A percentile compares a stretch with the other conserved stretches of the same genome.
These are phyloP conservation scores for Candida pseudoviswanathii DNA, from an alignment of 1,139 yeast species.

Conservation along the genomic window DNA sequence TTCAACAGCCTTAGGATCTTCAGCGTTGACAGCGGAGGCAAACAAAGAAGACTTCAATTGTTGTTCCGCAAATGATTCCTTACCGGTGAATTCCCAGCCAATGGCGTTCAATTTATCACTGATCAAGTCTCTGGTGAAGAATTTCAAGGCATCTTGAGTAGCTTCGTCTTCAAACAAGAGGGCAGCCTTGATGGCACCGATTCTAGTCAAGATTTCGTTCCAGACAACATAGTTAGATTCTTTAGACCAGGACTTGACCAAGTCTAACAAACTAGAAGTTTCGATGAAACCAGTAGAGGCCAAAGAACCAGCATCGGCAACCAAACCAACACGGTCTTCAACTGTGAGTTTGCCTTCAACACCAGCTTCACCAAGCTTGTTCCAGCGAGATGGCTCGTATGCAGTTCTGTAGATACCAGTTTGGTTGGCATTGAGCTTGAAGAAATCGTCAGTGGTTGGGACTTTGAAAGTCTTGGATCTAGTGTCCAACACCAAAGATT, in stretches of 20 bases:
- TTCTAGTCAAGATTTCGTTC: conserved; percentile 63
- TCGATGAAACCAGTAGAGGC: conserved; percentile 73
- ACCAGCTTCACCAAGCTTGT: conserved; percentile 72
- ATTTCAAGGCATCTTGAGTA: conserved; percentile 56
- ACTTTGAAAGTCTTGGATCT: conserved; percentile 55
- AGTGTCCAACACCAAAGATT: conserved; percentile 55
- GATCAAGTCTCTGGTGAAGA: conserved; percentile 62
- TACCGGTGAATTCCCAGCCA: conserved; percentile 69
- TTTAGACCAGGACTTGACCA: conserved; percentile 66
- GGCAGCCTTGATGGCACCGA: conserved; percentile 60
- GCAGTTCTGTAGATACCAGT: conserved; percentile 83
- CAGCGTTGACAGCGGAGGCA: conserved; percentile 64
- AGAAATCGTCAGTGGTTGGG: conserved; percentile 53
- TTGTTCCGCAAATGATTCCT: conserved; percentile 71
- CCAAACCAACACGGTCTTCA: conserved; percentile 84
- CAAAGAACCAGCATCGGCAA: conserved; percentile 78
- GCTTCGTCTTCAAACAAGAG: conserved; percentile 70
- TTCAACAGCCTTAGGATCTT: conserved; percentile 55
- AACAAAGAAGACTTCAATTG: conserved; percentile 77
- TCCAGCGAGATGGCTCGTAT: conserved; percentile 74
- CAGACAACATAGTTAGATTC: conserved; percentile 79
- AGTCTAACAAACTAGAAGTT: conserved; percentile 63
- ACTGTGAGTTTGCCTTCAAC: conserved; percentile 65
- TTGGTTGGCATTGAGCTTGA: conserved; percentile 80
- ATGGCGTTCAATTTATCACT: conserved; percentile 55